Conservation (phyloP, 306 rosid species). For the Arachis hypogaea region DNA sequence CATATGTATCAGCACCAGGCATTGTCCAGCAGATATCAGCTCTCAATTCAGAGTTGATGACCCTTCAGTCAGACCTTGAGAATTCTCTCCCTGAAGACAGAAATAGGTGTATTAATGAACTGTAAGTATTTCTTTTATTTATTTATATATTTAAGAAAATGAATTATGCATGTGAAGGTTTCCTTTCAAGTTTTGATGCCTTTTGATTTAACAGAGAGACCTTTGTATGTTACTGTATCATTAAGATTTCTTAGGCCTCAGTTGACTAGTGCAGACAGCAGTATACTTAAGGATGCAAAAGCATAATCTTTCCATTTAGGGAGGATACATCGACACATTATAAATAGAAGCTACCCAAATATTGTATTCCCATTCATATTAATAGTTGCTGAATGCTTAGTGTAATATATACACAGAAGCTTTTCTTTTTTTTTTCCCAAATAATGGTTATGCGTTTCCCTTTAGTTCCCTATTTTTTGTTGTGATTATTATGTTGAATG, state of each 20-base stretch:
- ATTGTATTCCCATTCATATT: not conserved
- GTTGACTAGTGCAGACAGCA: slow-evolving; percentile 6
- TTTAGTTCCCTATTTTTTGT: slow-evolving; percentile 1
- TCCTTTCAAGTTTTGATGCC: slow-evolving; percentile 2
- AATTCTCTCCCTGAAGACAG: slow-evolving; percentile 97
- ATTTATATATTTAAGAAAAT: not conserved
- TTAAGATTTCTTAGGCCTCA: slow-evolving; percentile 13
- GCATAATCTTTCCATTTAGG: slow-evolving; percentile 10
- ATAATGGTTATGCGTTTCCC: slow-evolving; percentile 2
- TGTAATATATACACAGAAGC: not conserved
- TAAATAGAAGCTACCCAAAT: slow-evolving; percentile 10
- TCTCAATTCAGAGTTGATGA: slow-evolving; percentile 82
- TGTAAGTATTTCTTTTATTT: slow-evolving; percentile 56
- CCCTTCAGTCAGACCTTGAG: slow-evolving; percentile 87
- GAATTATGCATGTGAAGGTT: slow-evolving; percentile 11
- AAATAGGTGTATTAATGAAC: slow-evolving; percentile 89
- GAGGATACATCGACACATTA: not conserved
- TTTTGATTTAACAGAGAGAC: not conserved
- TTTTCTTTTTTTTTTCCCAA: not conserved
- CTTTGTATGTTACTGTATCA: slow-evolving; percentile 6
- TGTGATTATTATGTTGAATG: not conserved
- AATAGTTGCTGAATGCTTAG: not conserved
- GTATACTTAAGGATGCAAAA: slow-evolving; percentile 21
- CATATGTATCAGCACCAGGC: slow-evolving; percentile 97
- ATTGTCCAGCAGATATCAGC: slow-evolving; percentile 91